These are phyloP conservation scores for Colletotrichum zoysiae DNA, from an alignment of 2,329 filamentous ascomycete species.

Conservation along the genomic window DNA sequence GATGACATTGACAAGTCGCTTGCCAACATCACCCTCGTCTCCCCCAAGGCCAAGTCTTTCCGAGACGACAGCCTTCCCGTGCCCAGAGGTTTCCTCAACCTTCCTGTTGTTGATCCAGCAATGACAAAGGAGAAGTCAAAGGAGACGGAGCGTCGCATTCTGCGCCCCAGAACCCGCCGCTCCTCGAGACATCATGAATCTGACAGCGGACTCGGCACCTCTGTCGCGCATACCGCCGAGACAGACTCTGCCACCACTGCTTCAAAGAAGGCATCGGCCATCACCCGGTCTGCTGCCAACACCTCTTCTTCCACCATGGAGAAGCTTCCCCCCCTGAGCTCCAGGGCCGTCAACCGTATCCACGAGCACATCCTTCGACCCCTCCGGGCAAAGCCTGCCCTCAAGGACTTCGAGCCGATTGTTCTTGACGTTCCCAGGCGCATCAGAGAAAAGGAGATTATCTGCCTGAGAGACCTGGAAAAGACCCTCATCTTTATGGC, in stretches of 20 bases:
- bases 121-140: constrained; percentile 56
- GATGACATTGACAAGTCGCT: constrained; percentile 74
- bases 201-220: constrained; percentile 90
- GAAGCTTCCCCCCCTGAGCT: constrained; percentile 72
- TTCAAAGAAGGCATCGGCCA: constrained; percentile 64
- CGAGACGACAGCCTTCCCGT: constrained; percentile 70
- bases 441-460: constrained; percentile 87
- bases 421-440: constrained; percentile 82
- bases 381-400: constrained; percentile 77
- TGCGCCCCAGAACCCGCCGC: constrained; percentile 68
- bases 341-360: constrained; percentile 81
- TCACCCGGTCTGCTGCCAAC: constrained; percentile 69
- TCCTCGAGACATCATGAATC: constrained; percentile 77
- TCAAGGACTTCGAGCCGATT: constrained; percentile 85
- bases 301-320: constrained; percentile 59
- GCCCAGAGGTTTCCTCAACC: constrained; percentile 69
- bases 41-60: constrained; percentile 56
- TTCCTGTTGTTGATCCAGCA: constrained; percentile 64
- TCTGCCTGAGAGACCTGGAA: constrained; percentile 92
- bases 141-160: constrained; percentile 61
- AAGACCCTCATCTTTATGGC: constrained; percentile 92
- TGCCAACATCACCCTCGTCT: constrained; percentile 58
- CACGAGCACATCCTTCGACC: constrained; percentile 83
- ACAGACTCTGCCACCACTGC: constrained; percentile 58
- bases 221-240: constrained; percentile 73